Percentiles rank a stretch among this genome's conserved stretches.
These are phyloP conservation scores for Auriscalpium vulgare DNA, from an alignment of 768 basidiomycete genomes.

Conservation along the genomic window DNA sequence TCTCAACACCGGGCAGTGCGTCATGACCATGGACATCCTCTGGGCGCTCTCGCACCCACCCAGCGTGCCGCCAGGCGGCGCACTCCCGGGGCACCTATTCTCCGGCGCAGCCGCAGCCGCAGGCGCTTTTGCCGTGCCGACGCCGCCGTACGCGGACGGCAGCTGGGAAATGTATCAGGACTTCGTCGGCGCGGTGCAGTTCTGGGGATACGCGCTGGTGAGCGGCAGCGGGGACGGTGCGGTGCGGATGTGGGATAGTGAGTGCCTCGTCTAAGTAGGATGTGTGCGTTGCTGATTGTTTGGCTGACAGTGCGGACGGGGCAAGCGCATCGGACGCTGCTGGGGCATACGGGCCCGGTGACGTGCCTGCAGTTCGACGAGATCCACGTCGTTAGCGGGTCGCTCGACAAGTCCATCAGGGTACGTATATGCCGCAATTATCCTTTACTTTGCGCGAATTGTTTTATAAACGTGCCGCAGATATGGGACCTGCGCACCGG, in stretches of 20 bases:
- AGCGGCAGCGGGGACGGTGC: slow-evolving; percentile 97
- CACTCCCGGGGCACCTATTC: slow-evolving; percentile 38
- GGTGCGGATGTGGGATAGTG: slow-evolving; percentile 99
- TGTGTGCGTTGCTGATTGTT: background rate
- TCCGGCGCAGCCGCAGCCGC: slow-evolving; percentile 46
- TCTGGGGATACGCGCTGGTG: slow-evolving; percentile 97
- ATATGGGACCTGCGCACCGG: slow-evolving; percentile 97
- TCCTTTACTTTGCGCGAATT: background rate
- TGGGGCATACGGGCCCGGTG: slow-evolving; percentile 89
- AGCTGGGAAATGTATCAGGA: slow-evolving; percentile 95
- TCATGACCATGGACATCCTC: slow-evolving; percentile 98
- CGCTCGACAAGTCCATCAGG: slow-evolving; percentile 86
- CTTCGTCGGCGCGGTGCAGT: slow-evolving; percentile 95
- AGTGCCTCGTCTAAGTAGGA: slow-evolving; percentile 27
- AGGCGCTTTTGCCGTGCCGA: slow-evolving; percentile 72
- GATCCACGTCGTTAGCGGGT: slow-evolving; percentile 85
- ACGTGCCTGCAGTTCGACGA: slow-evolving; percentile 97
- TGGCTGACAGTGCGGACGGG: slow-evolving; percentile 84
- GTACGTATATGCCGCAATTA: slow-evolving; percentile 34
- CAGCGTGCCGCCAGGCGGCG: slow-evolving; percentile 30
- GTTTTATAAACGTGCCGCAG: slow-evolving; percentile 28
- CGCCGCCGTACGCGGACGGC: slow-evolving; percentile 82
- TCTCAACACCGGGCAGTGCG: slow-evolving; percentile 92
- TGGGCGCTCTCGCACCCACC: slow-evolving; percentile 97
- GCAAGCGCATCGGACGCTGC: slow-evolving; percentile 86